Evolutionary conservation across 2,329 filamentous ascomycete species (phyloP), one percentile per base, ranked within the genome.

Genomic region (Beauveria scarabaeidicola): DNA sequence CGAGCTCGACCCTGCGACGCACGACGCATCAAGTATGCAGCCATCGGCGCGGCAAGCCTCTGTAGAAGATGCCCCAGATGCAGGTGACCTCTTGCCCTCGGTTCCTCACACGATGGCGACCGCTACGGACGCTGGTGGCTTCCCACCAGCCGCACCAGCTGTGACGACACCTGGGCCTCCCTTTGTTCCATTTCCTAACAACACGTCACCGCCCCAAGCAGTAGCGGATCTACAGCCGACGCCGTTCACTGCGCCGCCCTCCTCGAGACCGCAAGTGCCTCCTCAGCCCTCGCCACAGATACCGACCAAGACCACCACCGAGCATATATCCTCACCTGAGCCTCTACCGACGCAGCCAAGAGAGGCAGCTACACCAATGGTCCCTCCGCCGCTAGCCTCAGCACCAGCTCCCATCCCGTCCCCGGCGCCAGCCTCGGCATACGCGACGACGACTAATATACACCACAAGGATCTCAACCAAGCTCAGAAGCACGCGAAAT

Each of bases 401-500:
- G 36, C 48, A 38, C 46, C 59, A 23, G 52, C 47, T n/a, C 21
- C 56, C 11, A 10, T 63, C 3, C 61, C 65, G 3, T 56, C 61
- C 15, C 50, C 54, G 1, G 47, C 63, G 0, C 60, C 61, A 3
- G 50, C 52, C 9, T 51, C 65, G 3, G 41, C 57, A 2, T 61
- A 61, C 59, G 27, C 59, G 61, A n/a, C 62, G 36, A 48, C 17
- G 47, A 62, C 19, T 58, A 65, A 51, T 2, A 65, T 64, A 15
- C 67, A 68, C 51, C 69, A 69, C 8, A 69, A 73, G 36, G 90
- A 96, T 63, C 87, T 97, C 40, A 77, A 84, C 40, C 82, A 86
- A 66, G 93, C 94, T 5, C 91, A 96, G 72, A 99, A 97, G 71
- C 94, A 97, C 75, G 92, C 93, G 2, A 91, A 91, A 68, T 99